Conservation (phyloP, 2,329 filamentous ascomycete genomes). For the Cladophialophora exuberans region DNA sequence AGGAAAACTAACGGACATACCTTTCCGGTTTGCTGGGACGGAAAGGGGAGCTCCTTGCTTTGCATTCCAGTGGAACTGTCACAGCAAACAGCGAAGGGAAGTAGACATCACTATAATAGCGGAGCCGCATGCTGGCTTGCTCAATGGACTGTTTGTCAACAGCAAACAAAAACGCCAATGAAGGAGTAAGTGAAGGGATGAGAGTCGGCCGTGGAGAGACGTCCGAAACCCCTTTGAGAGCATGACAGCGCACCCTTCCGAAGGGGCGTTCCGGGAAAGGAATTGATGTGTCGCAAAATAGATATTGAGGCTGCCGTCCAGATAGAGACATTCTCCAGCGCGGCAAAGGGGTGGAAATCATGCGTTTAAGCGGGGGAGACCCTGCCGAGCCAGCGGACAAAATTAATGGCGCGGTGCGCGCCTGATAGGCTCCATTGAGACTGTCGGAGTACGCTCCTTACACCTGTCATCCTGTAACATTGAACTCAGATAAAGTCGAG, state of each 20-base stretch:
- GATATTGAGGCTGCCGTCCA: not conserved
- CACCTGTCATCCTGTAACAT: too few species aligned
- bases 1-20: not conserved
- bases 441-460: too few species aligned
- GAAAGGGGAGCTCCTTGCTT: not conserved
- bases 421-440: too few species aligned
- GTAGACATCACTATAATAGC: too few species aligned
- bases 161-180: slow-evolving; percentile 1
- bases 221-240: too few species aligned
- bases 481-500: too few species aligned
- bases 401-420: too few species aligned
- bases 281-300: not conserved
- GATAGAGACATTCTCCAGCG: too few species aligned
- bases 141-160: not conserved
- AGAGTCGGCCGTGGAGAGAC: not conserved
- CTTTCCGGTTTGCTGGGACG: not conserved
- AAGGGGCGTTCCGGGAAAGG: not conserved
- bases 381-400: too few species aligned
- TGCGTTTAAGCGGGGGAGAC: not conserved
- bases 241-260: not conserved
- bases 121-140: not conserved
- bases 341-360: too few species aligned
- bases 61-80: slow-evolving; percentile 3
- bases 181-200: not conserved
- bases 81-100: not conserved